Percentiles rank a stretch among this genome's conserved stretches.
Evolutionary conservation across 192 early-diverging fungal species (phyloP).

Genomic region (Spizellomyces sp.): DNA sequence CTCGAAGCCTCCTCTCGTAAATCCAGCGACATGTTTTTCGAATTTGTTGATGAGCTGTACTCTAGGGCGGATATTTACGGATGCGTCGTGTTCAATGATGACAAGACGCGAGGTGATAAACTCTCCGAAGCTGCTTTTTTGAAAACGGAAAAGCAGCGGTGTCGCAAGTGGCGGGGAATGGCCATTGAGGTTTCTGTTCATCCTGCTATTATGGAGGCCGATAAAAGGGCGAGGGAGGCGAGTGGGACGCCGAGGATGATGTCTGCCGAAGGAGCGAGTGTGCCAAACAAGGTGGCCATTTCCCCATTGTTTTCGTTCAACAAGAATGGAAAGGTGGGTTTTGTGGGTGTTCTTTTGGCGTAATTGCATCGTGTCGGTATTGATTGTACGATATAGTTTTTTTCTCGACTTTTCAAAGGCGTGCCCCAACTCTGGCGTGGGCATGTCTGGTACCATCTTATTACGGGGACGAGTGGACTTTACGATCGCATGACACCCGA

Average conservation of each 20-base stretch:
- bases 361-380: not conserved
- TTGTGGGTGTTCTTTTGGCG: not conserved
- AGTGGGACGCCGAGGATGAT: conserved; percentile 1
- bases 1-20: conserved; percentile 24
- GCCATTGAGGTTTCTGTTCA: conserved; percentile 16
- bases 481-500: conserved; percentile 21
- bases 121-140: conserved; percentile 8
- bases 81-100: conserved; percentile 8
- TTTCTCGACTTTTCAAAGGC: conserved; percentile 24
- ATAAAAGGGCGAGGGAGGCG: not conserved
- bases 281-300: conserved; percentile 23
- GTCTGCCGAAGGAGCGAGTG: not conserved
- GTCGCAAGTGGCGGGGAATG: conserved; percentile 23
- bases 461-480: conserved; percentile 10
- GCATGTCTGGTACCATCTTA: conserved; percentile 28
- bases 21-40: conserved; percentile 28
- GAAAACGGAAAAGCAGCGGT: conserved; percentile 3
- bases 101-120: conserved; percentile 9
- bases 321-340: conserved; percentile 7
- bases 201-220: conserved; percentile 14
- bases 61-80: conserved; percentile 18
- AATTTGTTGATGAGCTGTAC: conserved; percentile 31
- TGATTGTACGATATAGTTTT: conserved; percentile 14
- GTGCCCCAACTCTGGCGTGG: conserved; percentile 29
- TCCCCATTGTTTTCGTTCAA: conserved; percentile 23